Evolutionary conservation across 345 rosid genomes (phyloP).

Genomic region (Eucalyptus dawsonii): DNA sequence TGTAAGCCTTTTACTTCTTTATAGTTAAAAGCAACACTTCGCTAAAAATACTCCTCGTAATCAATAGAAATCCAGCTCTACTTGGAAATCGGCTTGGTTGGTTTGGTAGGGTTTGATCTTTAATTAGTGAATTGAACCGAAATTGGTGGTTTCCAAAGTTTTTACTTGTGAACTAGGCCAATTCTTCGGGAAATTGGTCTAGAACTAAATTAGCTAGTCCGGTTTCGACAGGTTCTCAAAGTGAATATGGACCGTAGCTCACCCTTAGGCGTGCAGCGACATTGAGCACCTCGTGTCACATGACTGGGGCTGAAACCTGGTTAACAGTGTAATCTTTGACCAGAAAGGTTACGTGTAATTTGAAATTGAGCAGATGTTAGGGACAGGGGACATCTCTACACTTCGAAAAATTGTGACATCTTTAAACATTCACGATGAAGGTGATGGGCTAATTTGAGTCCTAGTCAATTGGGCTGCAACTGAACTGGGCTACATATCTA

Average conservation of each 20-base stretch:
- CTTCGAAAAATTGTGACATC: background rate
- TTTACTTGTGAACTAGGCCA: background rate
- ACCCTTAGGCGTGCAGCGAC: accelerated
- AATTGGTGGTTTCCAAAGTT: background rate
- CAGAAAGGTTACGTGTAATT: background rate
- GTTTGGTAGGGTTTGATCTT: background rate
- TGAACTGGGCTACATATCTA: background rate
- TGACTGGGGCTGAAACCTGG: background rate
- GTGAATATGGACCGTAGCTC: background rate
- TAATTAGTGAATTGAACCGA: background rate
- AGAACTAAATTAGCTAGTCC: background rate
- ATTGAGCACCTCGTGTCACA: background rate
- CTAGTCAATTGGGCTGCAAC: background rate
- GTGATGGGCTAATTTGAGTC: background rate
- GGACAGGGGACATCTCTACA: accelerated
- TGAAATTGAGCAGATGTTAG: background rate
- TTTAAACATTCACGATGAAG: background rate
- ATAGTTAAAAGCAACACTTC: background rate
- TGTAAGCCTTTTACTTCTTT: background rate
- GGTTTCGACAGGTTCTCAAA: accelerated
- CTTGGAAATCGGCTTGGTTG: accelerated
- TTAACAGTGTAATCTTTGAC: background rate
- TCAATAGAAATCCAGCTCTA: background rate
- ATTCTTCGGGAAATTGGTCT: background rate
- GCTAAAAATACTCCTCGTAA: accelerated